Conservation (phyloP, 192 early-diverging fungal genomes). For the Gigaspora rosea region DNA sequence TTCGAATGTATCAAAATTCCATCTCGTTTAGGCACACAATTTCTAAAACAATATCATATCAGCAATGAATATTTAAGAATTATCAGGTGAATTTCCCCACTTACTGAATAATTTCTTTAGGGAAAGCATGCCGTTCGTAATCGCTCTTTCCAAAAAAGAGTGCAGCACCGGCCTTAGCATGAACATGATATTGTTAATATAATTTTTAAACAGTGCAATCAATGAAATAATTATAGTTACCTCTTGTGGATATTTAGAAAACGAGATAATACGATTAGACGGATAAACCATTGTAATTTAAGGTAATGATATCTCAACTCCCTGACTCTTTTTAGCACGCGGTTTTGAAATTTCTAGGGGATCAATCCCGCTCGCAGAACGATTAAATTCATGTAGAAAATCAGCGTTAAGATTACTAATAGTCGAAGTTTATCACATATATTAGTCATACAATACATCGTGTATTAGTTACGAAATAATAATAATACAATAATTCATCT, state of each 20-base stretch:
- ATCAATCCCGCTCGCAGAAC: conserved; percentile 40
- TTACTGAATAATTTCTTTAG: too few species aligned
- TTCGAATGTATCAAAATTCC: too few species aligned
- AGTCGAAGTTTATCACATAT: conserved; percentile 44
- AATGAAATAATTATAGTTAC: not conserved
- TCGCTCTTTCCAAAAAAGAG: too few species aligned
- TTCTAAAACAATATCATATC: too few species aligned
- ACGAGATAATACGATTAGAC: conserved; percentile 33
- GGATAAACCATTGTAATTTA: conserved; percentile 42
- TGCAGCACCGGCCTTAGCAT: too few species aligned
- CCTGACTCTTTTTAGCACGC: not conserved
- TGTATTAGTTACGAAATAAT: not conserved
- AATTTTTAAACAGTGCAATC: not conserved
- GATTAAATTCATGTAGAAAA: conserved; percentile 43
- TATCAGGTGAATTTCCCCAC: too few species aligned
- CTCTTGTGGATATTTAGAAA: conserved; percentile 30
- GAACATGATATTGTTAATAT: too few species aligned
- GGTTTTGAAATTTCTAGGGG: conserved; percentile 7
- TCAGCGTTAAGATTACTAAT: conserved; percentile 33
- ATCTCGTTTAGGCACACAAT: too few species aligned
- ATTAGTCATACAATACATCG: not conserved
- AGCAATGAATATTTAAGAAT: too few species aligned
- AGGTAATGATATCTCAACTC: conserved; percentile 13
- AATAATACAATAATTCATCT: not conserved
- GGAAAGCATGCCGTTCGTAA: too few species aligned